Evolutionary conservation across 1,284 basidiomycete genomes (phyloP).

Genomic region (Ceratobasidium sp.): DNA sequence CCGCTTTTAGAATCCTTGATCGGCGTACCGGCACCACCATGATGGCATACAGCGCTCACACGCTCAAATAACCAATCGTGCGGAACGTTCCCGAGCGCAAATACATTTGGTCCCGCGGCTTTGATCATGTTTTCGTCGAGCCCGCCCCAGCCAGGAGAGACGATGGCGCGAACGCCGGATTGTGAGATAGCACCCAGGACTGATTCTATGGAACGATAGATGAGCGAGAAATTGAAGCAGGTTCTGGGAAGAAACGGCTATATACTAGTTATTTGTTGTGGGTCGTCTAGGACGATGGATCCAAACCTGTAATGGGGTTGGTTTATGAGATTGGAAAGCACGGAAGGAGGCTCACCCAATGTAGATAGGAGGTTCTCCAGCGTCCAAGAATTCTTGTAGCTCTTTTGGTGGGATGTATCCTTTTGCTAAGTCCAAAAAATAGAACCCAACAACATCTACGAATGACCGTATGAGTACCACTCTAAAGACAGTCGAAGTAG

Average conservation of each 20-base stretch:
- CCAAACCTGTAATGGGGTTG: constrained; percentile 66
- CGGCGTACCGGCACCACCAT: constrained; percentile 63
- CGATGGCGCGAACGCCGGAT: constrained; percentile 70
- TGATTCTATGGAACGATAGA: constrained; percentile 59
- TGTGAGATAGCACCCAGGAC: constrained; percentile 70
- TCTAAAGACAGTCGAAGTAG: too few relatives aligned
- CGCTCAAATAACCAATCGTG: constrained; percentile 81
- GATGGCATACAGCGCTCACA: constrained; percentile 77
- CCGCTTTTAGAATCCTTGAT: constrained; percentile 30
- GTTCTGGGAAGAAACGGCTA: neutral
- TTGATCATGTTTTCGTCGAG: too few relatives aligned
- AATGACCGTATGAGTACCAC: too few relatives aligned
- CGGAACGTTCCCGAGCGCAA: constrained; percentile 68
- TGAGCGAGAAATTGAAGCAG: neutral
- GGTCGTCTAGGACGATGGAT: constrained; percentile 74
- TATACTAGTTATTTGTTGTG: constrained; percentile 68
- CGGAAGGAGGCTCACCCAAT: constrained; percentile 63
- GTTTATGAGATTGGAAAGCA: constrained; percentile 10
- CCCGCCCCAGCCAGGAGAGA: constrained; percentile 76
- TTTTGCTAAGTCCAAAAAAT: constrained; percentile 69
- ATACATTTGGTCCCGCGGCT: constrained; percentile 63
- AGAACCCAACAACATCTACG: constrained; percentile 76
- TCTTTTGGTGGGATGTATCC: constrained; percentile 66
- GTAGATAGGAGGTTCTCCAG: constrained; percentile 71
- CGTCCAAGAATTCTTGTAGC: constrained; percentile 65